A percentile compares a stretch with the other conserved stretches of the same genome.
Evolutionary conservation across 1,284 basidiomycete species (phyloP).

Genomic region (Athelia sp.): DNA sequence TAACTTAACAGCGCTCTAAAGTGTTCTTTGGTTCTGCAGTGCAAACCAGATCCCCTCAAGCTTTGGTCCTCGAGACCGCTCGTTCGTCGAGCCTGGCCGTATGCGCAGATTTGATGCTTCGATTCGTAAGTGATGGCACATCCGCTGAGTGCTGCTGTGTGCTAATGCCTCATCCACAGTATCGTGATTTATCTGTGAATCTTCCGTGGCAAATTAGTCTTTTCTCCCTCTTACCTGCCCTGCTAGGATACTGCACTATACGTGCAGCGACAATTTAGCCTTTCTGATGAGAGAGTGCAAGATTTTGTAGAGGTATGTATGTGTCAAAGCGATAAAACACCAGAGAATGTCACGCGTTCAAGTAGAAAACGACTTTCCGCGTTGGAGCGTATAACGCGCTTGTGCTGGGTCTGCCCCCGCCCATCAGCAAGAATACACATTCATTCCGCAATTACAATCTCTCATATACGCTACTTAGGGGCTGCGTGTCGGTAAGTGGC

Average conservation of each 20-base stretch:
- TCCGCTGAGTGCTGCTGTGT: background rate
- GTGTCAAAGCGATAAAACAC: no score
- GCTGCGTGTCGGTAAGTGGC: slow-evolving; percentile 29
- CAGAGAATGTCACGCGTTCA: background rate
- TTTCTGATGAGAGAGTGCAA: slow-evolving; percentile 39
- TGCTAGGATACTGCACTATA: slow-evolving; percentile 46
- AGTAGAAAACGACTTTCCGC: slow-evolving; percentile 37
- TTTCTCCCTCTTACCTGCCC: background rate
- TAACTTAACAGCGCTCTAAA: background rate
- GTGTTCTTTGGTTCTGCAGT: slow-evolving; percentile 19
- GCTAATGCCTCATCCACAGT: slow-evolving; percentile 22
- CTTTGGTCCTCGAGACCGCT: slow-evolving; percentile 22
- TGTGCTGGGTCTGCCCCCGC: slow-evolving; percentile 43
- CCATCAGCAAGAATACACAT: slow-evolving; percentile 28
- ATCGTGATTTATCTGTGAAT: slow-evolving; percentile 37
- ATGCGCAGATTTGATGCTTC: slow-evolving; percentile 31
- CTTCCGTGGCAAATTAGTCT: background rate
- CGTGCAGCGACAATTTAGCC: slow-evolving; percentile 37
- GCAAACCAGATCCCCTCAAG: slow-evolving; percentile 32
- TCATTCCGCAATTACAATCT: slow-evolving; percentile 40
- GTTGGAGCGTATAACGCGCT: slow-evolving; percentile 38
- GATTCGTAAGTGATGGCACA: slow-evolving; percentile 22
- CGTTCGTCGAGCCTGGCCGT: slow-evolving; percentile 27
- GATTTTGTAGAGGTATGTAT: slow-evolving; percentile 42
- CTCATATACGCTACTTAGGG: slow-evolving; percentile 33